These are phyloP conservation scores for Trichocomaceae sp. DNA, from an alignment of 2,329 filamentous ascomycete species.

Conservation along the genomic window DNA sequence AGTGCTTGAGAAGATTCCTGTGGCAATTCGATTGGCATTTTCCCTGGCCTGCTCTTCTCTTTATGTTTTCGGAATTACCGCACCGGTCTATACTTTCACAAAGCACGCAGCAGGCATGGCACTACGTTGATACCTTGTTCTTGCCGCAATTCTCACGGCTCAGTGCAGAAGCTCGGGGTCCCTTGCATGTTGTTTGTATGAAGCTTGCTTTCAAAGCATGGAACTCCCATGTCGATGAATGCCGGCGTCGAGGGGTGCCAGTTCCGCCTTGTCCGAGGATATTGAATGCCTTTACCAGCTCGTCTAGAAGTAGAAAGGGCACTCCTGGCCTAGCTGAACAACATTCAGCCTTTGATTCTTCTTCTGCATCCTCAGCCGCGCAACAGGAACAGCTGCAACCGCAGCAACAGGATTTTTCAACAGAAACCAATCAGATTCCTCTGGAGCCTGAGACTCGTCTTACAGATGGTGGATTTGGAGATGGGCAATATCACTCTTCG, in stretches of 20 bases:
- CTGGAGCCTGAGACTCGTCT: neutral
- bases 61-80: constrained; percentile 3
- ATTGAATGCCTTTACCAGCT: neutral
- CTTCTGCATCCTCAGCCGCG: neutral
- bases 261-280: constrained; percentile 2
- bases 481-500: neutral
- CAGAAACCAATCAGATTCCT: neutral
- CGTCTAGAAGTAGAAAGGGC: neutral
- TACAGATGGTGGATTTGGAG: neutral
- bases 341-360: neutral
- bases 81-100: constrained; percentile 2
- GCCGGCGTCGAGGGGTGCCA: neutral
- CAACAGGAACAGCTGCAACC: neutral
- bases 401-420: neutral
- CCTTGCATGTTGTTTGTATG: constrained; percentile 4
- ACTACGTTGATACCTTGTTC: neutral
- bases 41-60: constrained; percentile 6
- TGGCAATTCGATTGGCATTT: constrained; percentile 11
- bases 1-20: neutral
- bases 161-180: constrained; percentile 3
- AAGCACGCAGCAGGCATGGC: constrained; percentile 3
- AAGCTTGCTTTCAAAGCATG: constrained; percentile 9
- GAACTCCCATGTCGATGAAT: constrained; percentile 1
- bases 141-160: constrained; percentile 4
- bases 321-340: neutral